phyloP scores from a whole-genome alignment of 805 yeast species.

The Saturnispora diversa region DNA sequence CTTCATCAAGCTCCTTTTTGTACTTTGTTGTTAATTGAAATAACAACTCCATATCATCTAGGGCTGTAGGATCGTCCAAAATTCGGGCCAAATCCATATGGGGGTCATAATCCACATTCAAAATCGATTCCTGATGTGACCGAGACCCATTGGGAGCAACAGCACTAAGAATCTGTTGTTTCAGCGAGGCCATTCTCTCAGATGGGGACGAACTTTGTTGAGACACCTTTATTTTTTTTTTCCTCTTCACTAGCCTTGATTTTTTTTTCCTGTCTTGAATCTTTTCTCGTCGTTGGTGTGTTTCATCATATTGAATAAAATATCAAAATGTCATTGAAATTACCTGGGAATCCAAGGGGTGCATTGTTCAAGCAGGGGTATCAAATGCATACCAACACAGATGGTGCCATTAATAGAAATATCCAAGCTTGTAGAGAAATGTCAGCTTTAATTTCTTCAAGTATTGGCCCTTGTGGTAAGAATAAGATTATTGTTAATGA shows the following conservation, averaged over 20 bases:
- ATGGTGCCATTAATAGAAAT: constrained; percentile 90
- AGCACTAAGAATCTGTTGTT: constrained; percentile 18
- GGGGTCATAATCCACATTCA: constrained; percentile 41
- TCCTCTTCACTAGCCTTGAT: background rate
- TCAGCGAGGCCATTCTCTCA: constrained; percentile 9
- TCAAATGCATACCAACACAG: constrained; percentile 76
- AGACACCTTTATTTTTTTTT: background rate
- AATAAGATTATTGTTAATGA: constrained; percentile 92
- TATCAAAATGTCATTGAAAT: constrained; percentile 74
- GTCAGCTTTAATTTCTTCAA: constrained; percentile 82
- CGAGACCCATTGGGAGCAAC: constrained; percentile 6
- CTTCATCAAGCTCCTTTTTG: constrained; percentile 40
- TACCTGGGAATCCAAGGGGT: constrained; percentile 88
- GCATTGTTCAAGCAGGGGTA: constrained; percentile 96
- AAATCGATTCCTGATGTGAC: background rate
- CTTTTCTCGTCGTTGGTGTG: too few species aligned
- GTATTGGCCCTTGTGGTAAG: constrained; percentile 96
- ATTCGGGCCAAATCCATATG: constrained; percentile 42
- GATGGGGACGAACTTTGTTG: too few species aligned
- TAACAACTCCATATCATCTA: constrained; percentile 44
- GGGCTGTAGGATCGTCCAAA: constrained; percentile 42
- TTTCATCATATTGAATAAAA: too few species aligned
- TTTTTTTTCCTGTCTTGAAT: too few species aligned
- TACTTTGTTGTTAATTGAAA: constrained; percentile 43
- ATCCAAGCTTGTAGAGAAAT: constrained; percentile 93